Evolutionary conservation across 1,284 basidiomycete genomes (phyloP).

Genomic region (Puccinia polysora): DNA sequence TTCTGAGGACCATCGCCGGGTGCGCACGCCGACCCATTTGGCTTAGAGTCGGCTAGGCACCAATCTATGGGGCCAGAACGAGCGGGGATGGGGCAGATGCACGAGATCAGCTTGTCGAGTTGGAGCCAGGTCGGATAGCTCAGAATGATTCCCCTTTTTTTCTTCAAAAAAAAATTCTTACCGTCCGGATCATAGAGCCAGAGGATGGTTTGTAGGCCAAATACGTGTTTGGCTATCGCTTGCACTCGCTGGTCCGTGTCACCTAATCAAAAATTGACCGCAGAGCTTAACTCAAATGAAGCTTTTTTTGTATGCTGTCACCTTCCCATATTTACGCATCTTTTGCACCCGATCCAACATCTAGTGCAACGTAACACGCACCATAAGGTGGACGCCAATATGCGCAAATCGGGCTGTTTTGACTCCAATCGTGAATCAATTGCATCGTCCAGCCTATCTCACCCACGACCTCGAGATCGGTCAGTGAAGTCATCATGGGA

Average conservation of each 20-base stretch:
- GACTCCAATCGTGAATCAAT: conserved; percentile 65
- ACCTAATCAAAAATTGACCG: conserved; percentile 6
- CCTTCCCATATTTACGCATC: background rate
- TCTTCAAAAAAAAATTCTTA: too few species aligned
- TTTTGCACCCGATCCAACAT: background rate
- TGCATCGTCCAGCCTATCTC: conserved; percentile 78
- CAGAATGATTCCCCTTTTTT: too few species aligned
- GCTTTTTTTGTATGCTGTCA: background rate
- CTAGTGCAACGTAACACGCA: conserved; percentile 57
- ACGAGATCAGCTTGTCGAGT: background rate
- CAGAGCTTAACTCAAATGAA: background rate
- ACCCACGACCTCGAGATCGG: conserved; percentile 65
- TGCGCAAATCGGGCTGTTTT: background rate
- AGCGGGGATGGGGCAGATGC: background rate
- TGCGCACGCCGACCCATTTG: conserved; percentile 19
- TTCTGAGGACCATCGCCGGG: conserved; percentile 19
- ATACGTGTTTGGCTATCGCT: conserved; percentile 29
- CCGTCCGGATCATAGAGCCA: conserved; percentile 10
- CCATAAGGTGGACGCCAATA: conserved; percentile 59
- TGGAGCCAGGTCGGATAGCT: too few species aligned
- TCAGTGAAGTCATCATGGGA: conserved; percentile 65
- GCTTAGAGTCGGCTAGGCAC: conserved; percentile 17
- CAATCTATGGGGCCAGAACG: conserved; percentile 2
- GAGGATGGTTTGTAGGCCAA: conserved; percentile 2
- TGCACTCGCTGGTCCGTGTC: conserved; percentile 16